Evolutionary conservation across 2,329 filamentous ascomycete genomes (phyloP).

Genomic region (Beauveria rudraprayagi): DNA sequence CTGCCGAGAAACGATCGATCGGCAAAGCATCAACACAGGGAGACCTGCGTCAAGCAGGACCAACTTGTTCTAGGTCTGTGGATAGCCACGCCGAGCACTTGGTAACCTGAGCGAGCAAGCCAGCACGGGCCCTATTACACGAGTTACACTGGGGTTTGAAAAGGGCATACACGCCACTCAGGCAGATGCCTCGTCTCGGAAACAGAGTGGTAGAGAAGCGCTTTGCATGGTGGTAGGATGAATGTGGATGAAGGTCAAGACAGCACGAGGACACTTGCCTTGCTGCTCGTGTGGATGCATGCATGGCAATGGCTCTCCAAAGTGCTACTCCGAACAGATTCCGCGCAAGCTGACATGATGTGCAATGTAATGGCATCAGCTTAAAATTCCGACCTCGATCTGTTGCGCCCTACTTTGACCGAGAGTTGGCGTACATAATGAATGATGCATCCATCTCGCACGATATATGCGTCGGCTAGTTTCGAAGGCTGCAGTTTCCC

Average conservation of each 20-base stretch:
- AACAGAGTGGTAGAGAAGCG: neutral
- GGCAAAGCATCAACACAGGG: neutral
- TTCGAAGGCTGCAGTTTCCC: neutral
- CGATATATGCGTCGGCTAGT: neutral
- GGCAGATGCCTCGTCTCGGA: neutral
- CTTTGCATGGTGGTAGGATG: neutral
- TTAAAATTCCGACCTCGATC: neutral
- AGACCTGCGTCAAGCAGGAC: neutral
- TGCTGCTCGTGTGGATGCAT: neutral
- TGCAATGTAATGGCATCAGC: neutral
- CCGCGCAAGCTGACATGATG: neutral
- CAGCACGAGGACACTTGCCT: constrained; percentile 6
- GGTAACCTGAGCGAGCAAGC: neutral
- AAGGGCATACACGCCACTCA: neutral
- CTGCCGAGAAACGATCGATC: neutral
- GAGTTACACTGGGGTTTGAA: too few species aligned
- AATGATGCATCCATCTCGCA: neutral
- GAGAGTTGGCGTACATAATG: neutral
- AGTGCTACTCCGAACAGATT: neutral
- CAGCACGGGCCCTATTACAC: too few species aligned
- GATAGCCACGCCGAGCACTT: neutral
- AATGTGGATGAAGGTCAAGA: neutral
- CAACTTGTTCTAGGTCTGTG: neutral
- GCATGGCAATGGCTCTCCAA: neutral
- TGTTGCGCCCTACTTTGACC: neutral